Evolutionary conservation across 2,329 filamentous ascomycete species (phyloP), one percentile per base, ranked within the genome.

Genomic region (Neofusicoccum parvum): DNA sequence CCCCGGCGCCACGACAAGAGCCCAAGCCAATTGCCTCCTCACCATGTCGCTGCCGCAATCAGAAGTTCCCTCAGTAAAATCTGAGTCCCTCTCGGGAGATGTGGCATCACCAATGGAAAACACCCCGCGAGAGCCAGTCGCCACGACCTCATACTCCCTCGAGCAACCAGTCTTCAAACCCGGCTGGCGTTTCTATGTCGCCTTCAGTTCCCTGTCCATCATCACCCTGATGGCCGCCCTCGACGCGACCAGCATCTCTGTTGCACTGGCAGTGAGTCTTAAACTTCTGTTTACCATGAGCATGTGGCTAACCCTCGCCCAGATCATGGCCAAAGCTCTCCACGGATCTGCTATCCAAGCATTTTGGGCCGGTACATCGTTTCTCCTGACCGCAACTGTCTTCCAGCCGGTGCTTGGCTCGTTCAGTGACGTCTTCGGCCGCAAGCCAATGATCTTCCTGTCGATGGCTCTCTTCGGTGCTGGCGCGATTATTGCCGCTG

Each of bases 191-290:
- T 66, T 64, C 49, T 64, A 58, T 20, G 56, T 66, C 15, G 83
- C 82, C 43, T 86, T 87, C 69, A 68, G 74, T 36, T 83, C 85
- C 43, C 77, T 88, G 6, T 78, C 80, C 7, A 78, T 86, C 51
- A 79, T 90, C 62, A 84, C 84, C 3, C 77, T 90, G 17, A 87
- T 88, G 78, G 85, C 87, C 2, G 86, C 88, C 12, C 79, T 90
- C 34, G 88, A 90, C 73, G 87, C 87, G 3, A 90, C 88, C 1
- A 88, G 85, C 3, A 80, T 90, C 60, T 87, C 86, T 3, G 87
- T 89, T 6, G 87, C 88, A 3, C 75, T 90, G 50, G 73, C 76
- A 12, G 76, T 78, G 71, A 14, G 73, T 66, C 5, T 48, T 15
- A 39, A 7, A 39, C 15, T 27, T 43, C 37, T n/a, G 54, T 32